Evolutionary conservation across 2,329 filamentous ascomycete species (phyloP), one percentile per base, ranked within the genome.

Genomic region (Ilyonectria sp.): DNA sequence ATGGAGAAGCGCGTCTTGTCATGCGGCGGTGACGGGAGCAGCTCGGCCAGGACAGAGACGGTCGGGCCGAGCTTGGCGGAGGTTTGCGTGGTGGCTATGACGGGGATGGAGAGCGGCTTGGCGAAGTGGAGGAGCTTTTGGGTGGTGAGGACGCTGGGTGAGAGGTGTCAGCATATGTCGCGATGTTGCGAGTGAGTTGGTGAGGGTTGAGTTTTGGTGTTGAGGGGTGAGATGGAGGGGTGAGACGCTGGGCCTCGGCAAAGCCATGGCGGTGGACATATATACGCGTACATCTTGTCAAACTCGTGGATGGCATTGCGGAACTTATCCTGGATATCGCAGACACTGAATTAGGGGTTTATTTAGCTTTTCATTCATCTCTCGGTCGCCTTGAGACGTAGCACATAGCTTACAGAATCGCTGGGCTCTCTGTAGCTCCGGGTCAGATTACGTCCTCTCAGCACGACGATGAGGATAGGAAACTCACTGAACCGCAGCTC

Each of bases 1-100:
- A 98, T 98, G 78, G 91, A 94, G 85, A 98, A 98, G 57, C 89
- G 87, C 6, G 94, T 95, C 84, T 98, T 98, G 86, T 98, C 95
- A 74, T 89, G 84, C 75, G 93, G 82, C 44, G 82, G 65, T 2
- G 89, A 87, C 64, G 85, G 76, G 60, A 91, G 85, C 52, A 87
- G 81, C 6, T 84, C 77, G 67, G 85, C 81, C 23, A 98, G 88
- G 77, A 96, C 91, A 4, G 90, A 77, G 69, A 96, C 93, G 35
- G 93, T 97, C 69, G 90, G 86, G 76, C 96, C 95, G 4, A 98
- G 91, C 61, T 93, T 92, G 40, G 88, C 85, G 52, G 88, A 88
- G 78, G 92, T 94, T 80, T 98, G 95, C 2, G 95, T 98, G 4
- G 95, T 98, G 29, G 93, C 90, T 80, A 93, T 91, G 78, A 97